Base-by-base conservation (phyloP, 768 basidiomycete species). In the Collybia nuda region DNA sequence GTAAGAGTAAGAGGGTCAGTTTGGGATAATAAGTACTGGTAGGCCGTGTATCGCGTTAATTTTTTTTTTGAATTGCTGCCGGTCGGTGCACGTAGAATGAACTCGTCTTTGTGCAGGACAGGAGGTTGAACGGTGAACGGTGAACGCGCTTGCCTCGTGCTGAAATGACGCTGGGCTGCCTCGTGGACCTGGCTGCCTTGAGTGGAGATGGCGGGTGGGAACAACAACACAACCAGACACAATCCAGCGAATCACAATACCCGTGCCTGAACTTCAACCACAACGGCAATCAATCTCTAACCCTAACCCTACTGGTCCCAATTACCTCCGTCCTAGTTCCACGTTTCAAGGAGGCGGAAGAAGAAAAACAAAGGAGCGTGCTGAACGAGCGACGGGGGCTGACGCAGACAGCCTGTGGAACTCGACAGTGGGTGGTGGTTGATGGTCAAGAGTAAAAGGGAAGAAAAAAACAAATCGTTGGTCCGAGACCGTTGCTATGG, bases 131-230 rank as follows among this genome's bases (percentile, higher is more conserved):
- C n/a, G n/a, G n/a, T n/a, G n/a, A n/a, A n/a, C n/a, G n/a, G n/a
- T n/a, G n/a, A n/a, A 64, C 61, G 66, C 66, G 67, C 55, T 61
- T 59, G 74, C 77, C 77, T 78, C 77, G 77, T 78, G 76, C 67
- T 60, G 24, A 58, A 58, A 61, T 61, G 62, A 64, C 64, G 58
- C 65, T 64, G 24, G 63, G 55, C 58, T 59, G 70, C 77, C 76
- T 79, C 77, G 77, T 79, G 77, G 64, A 65, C 72, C 75, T 62
- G 70, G 68, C 65, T 62, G 67, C 69, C 4, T 61, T 59, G 61
- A 56, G 57, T 44, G 50, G 22, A 9, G 56, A 53, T 55, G 62
- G 56, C 49, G 43, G 24, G 56, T 54, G 54, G 54, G 50, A 57
- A 51, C 39, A 58, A 52, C 54, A 50, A 47, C 36, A 52, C 52